A percentile compares a stretch with the other conserved stretches of the same genome.
phyloP scores from a whole-genome alignment of 2,329 filamentous ascomycete genomes.

The Periconia sp. region DNA sequence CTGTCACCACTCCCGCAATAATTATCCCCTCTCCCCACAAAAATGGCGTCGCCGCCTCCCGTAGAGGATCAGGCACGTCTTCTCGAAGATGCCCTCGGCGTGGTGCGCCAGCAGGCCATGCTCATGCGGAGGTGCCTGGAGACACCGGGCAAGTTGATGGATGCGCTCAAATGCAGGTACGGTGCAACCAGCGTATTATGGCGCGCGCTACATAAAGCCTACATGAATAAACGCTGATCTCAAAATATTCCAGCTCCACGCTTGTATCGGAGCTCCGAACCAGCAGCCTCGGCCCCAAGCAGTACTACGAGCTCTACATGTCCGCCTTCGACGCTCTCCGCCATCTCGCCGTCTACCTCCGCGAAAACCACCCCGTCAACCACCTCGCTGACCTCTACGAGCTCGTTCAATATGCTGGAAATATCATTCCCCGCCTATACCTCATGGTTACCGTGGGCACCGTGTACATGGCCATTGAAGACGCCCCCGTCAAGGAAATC shows the following conservation, averaged over 20 bases:
- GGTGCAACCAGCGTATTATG: slow-evolving; percentile 29
- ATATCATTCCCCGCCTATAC: slow-evolving; percentile 94
- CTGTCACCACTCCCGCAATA: slow-evolving; percentile 20
- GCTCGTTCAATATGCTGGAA: slow-evolving; percentile 95
- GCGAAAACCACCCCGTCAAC: slow-evolving; percentile 96
- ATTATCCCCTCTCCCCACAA: slow-evolving; percentile 23
- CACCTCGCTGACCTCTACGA: slow-evolving; percentile 98
- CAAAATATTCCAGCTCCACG: slow-evolving; percentile 70
- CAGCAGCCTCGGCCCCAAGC: slow-evolving; percentile 95
- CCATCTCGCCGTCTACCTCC: slow-evolving; percentile 93
- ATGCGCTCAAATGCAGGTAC: slow-evolving; percentile 98
- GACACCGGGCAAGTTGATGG: slow-evolving; percentile 97
- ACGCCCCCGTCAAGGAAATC: slow-evolving; percentile 98
- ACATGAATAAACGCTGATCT: slow-evolving; percentile 2
- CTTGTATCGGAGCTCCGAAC: slow-evolving; percentile 98
- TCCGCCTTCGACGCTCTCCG: slow-evolving; percentile 96
- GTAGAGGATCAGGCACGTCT: slow-evolving; percentile 72
- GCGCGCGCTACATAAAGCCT: neutral
- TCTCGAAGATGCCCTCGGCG: slow-evolving; percentile 93
- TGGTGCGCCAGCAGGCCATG: slow-evolving; percentile 94
- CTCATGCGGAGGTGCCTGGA: slow-evolving; percentile 98
- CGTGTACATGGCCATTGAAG: slow-evolving; percentile 97
- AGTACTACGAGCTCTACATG: slow-evolving; percentile 99
- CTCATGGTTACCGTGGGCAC: slow-evolving; percentile 99
- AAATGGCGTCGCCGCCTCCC: slow-evolving; percentile 52